Percentiles rank a stretch among this genome's conserved stretches.
These are phyloP conservation scores for Aspergillus glaucus DNA, from an alignment of 2,329 filamentous ascomycete species.

Conservation along the genomic window DNA sequence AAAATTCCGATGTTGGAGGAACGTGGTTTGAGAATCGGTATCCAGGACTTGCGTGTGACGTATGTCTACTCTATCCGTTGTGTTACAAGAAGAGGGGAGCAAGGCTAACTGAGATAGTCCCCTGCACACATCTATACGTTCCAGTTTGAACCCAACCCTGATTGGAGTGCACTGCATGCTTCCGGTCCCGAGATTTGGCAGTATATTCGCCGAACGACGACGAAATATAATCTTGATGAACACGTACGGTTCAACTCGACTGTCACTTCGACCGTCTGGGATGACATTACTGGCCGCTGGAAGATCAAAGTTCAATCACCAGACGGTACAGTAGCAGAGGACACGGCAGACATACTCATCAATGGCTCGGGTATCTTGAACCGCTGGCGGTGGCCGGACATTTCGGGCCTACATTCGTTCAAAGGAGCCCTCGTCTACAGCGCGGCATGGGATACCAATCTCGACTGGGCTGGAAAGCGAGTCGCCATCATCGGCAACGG, in stretches of 20 bases:
- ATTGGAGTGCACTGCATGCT: conserved; percentile 37
- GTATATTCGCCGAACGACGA: conserved; percentile 35
- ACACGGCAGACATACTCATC: conserved; percentile 19
- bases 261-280: conserved; percentile 36
- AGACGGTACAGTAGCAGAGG: conserved; percentile 9
- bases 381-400: conserved; percentile 23
- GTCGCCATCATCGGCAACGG: conserved; percentile 27
- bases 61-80: not conserved
- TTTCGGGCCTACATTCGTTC: conserved; percentile 19
- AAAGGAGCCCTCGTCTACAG: conserved; percentile 21
- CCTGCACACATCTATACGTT: conserved; percentile 33
- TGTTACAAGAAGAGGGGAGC: not conserved
- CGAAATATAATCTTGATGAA: conserved; percentile 35
- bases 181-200: conserved; percentile 35
- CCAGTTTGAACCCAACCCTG: conserved; percentile 37
- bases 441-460: conserved; percentile 20
- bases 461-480: conserved; percentile 17
- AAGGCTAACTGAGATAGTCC: conserved; percentile 1
- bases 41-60: conserved; percentile 30
- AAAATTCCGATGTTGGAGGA: conserved; percentile 21
- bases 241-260: conserved; percentile 32
- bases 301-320: conserved; percentile 11
- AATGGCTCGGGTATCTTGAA: conserved; percentile 21
- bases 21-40: conserved; percentile 22
- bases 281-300: conserved; percentile 15